Evolutionary conservation across 2,329 filamentous ascomycete species (phyloP), one percentile per base, ranked within the genome.

Genomic region (Penicillium occitanis): DNA sequence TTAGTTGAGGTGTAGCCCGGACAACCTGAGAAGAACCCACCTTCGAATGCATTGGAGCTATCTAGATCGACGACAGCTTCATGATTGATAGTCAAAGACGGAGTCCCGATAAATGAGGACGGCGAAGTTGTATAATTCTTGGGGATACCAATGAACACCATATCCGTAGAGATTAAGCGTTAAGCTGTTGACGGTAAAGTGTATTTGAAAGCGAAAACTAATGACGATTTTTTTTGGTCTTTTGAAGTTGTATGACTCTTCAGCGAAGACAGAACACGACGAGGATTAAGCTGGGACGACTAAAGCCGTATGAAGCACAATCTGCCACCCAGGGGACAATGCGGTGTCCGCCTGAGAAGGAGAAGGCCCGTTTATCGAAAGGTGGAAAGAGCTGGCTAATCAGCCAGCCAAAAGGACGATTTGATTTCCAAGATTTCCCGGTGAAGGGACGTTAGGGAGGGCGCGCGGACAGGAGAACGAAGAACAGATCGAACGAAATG

Each of bases 291-390:
- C 61, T 67, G 42, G 51, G 65, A 67, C 66, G 66, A 67, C 61
- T 57, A 35, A 50, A 74, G 74, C 77, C 74, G 86, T 89, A 44
- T 90, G 91, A 91, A 95, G 92, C 93, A 91, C 92, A 93, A 91
- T 92, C 93, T 96, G 89, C 91, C 88, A 86, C 92, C 88, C 92
- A 96, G 92, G 94, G 92, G 93, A 93, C 90, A 87, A 90, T 92
- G 90, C 88, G 88, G 90, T 86, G 91, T 91, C 86, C 91, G 92
- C 87, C 88, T 91, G 91, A 93, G 91, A 84, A 93, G 66, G 91
- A 95, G 92, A 93, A 95, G 92, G 91, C 92, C 92, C 92, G 95
- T 90, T 86, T 65, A 65, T 67, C 61, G 81, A 79, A 80, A 73
- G 80, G 74, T 73, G 76, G 81, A 80, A 84, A 25, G 86, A 91